Conservation (phyloP, 495 filamentous ascomycete genomes). For the Diplogelasinospora grovesii region DNA sequence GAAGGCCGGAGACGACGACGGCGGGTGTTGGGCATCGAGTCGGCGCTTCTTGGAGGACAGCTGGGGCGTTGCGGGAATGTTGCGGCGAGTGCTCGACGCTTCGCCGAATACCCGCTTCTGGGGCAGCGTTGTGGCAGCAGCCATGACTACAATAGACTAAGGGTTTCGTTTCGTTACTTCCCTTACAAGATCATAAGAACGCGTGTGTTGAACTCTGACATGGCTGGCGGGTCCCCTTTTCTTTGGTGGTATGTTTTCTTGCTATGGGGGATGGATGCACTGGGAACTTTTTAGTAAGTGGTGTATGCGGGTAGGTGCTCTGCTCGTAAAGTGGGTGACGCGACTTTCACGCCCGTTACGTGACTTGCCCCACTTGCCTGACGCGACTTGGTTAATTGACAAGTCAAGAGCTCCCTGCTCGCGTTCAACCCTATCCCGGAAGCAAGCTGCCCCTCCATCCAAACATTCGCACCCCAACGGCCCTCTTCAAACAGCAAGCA, state of each 20-base stretch:
- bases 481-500: no score
- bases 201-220: no score
- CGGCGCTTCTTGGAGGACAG: conserved; percentile 64
- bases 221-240: no score
- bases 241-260: no score
- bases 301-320: no score
- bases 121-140: conserved; percentile 37
- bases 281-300: no score
- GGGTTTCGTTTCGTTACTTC: no score
- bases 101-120: conserved; percentile 49
- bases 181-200: no score
- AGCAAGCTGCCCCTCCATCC: no score
- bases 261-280: no score
- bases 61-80: conserved; percentile 34
- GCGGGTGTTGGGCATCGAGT: conserved; percentile 45
- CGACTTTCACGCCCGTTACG: conserved; percentile 21
- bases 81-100: conserved; percentile 39
- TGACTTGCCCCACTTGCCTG: conserved; percentile 25
- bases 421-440: not conserved
- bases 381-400: conserved; percentile 25
- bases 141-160: conserved; percentile 31
- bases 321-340: conserved; percentile 17
- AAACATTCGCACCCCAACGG: no score
- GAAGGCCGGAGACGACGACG: conserved; percentile 44
- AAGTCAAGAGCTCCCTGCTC: not conserved